Base-by-base conservation (phyloP, 148 eudicot species). In the Bassia scoparia region DNA sequence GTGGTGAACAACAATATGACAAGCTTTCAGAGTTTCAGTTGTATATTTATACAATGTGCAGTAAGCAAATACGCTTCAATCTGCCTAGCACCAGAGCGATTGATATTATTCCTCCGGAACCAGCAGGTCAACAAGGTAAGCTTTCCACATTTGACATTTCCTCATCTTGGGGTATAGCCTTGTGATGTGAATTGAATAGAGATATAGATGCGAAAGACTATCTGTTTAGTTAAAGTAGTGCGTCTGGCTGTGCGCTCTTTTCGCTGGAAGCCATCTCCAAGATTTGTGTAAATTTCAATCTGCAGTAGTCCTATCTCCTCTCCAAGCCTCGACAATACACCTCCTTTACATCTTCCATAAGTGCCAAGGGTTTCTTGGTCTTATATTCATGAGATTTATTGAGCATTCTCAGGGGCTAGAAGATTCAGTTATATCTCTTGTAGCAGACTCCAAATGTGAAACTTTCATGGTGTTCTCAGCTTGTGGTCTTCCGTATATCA, bases 391-490 rank as follows among this genome's bases (percentile, higher is more conserved):
- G 75, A 82, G 90, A 78, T 88, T 94, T 49, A n/a, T n/a, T n/a
- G 80, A 27, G 60, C 49, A 52, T n/a, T 96, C 99, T 96, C 99
- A 5, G 92, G 95, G 59, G 99, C 97, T 68, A 96, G 81, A 76
- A 96, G 95, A 86, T 92, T n/a, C 99, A 38, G 91, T 80, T 78
- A 96, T 81, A 66, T 96, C 99, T 81, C 92, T 96, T 96, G 82
- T 95, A 95, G n/a, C 69, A 95, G 81, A n/a, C 86, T 95, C n/a
- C 68, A 95, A 79, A 70, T 85, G 86, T 35, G 97, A 88, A 68
- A 96, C 99, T 81, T 96, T 96, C 99, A 96, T 87, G 85, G 67
- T 92, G 76, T 92, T 92, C 82, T 96, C 99, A n/a, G n/a, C 99
- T 76, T 77, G 79, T 82, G 99, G 69, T 86, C 83, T 88, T 96